phyloP scores from a whole-genome alignment of 2,329 filamentous ascomycete genomes.

The Xylaria digitata region DNA sequence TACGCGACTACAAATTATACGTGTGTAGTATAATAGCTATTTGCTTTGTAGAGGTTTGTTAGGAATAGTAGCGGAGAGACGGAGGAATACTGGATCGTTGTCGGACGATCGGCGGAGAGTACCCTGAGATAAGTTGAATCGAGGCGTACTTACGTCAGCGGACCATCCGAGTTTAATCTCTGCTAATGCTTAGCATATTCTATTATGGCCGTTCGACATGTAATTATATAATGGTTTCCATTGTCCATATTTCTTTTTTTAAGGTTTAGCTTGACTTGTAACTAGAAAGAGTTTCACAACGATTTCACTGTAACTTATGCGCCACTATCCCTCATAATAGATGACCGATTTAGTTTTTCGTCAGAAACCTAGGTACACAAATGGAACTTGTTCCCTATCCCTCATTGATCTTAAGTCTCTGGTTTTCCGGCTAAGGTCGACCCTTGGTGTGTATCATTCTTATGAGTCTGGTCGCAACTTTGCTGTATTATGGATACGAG shows the following conservation, averaged over 20 bases:
- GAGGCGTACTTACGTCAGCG: background rate
- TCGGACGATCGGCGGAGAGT: constrained; percentile 19
- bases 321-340: too few species aligned
- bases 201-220: too few species aligned
- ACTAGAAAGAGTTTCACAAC: background rate
- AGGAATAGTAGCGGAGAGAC: background rate
- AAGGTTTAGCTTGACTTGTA: background rate
- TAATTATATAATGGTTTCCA: too few species aligned
- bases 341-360: too few species aligned
- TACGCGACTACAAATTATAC: background rate
- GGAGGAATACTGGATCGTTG: background rate
- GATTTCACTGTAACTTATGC: background rate
- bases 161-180: constrained; percentile 4
- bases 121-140: background rate
- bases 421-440: background rate
- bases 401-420: background rate
- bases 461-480: background rate
- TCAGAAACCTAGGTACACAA: too few species aligned
- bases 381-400: background rate
- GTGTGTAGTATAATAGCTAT: background rate
- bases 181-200: too few species aligned
- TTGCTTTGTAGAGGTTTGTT: too few species aligned
- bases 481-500: background rate
- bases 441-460: background rate
- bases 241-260: background rate